These are phyloP conservation scores for Candida adriatica DNA, from an alignment of 805 yeast genomes.

Conservation along the genomic window DNA sequence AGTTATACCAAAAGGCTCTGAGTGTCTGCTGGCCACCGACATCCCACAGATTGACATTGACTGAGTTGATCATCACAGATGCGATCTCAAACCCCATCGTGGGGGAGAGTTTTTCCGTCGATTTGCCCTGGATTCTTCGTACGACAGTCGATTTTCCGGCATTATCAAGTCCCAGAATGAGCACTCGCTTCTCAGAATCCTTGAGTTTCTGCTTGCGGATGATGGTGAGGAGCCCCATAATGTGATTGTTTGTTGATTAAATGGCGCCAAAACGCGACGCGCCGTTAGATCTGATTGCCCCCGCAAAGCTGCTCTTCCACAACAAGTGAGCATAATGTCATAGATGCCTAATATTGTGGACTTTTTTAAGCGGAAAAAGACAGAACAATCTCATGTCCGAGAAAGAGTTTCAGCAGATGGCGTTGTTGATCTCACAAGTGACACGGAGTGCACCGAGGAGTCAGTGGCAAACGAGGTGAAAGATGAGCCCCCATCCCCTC, in stretches of 20 bases:
- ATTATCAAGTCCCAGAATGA: constrained; percentile 82
- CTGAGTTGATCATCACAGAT: constrained; percentile 37
- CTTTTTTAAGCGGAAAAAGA: constrained; percentile 3
- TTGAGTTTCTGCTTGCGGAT: constrained; percentile 77
- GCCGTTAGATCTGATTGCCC: too few species aligned
- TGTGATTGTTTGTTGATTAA: neutral
- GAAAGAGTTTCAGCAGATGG: constrained; percentile 4
- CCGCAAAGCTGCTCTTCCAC: neutral
- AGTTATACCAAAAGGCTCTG: constrained; percentile 89
- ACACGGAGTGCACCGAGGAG: neutral
- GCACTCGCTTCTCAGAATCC: constrained; percentile 67
- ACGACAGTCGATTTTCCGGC: constrained; percentile 89
- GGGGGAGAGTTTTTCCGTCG: constrained; percentile 59
- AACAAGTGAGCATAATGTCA: neutral
- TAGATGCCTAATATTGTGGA: constrained; percentile 8
- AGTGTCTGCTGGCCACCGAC: constrained; percentile 86
- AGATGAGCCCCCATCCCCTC: neutral
- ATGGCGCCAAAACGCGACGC: neutral
- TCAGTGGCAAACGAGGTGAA: neutral
- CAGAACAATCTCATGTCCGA: neutral
- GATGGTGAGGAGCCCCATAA: constrained; percentile 76
- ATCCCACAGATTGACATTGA: constrained; percentile 64
- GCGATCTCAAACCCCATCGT: constrained; percentile 87
- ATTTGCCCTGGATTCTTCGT: constrained; percentile 43
- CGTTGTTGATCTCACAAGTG: constrained; percentile 11